Conservation (phyloP, 208 protist genomes). For the Leishmania martiniquensis region DNA sequence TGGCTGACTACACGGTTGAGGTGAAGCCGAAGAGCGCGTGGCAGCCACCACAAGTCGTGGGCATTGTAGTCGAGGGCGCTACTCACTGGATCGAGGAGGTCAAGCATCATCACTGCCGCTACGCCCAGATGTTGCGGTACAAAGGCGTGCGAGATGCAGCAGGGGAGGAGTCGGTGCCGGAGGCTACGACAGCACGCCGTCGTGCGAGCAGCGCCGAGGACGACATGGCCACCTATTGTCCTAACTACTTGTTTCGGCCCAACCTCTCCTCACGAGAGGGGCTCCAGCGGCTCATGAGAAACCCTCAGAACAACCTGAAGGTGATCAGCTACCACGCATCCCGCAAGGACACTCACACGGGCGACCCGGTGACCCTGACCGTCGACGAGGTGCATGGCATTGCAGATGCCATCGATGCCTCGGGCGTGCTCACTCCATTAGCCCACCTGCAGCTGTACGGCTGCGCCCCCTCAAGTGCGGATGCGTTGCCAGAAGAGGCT, state of each 20-base stretch:
- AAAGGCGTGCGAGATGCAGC: constrained; percentile 27
- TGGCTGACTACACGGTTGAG: constrained; percentile 56
- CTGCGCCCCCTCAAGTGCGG: constrained; percentile 12
- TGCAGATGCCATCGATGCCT: constrained; percentile 50
- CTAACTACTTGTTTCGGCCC: constrained; percentile 51
- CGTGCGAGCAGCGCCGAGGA: not conserved
- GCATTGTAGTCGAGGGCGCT: constrained; percentile 47
- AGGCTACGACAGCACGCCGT: no score
- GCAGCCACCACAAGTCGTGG: constrained; percentile 55
- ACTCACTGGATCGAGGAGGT: constrained; percentile 44
- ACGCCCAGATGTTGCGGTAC: constrained; percentile 55
- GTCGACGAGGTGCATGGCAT: constrained; percentile 32
- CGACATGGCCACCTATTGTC: constrained; percentile 51
- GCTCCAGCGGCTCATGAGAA: constrained; percentile 34
- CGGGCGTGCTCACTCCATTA: constrained; percentile 39
- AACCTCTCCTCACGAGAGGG: constrained; percentile 34
- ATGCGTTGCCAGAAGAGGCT: constrained; percentile 6
- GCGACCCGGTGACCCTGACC: constrained; percentile 15
- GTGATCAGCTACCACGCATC: constrained; percentile 30
- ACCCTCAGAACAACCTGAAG: constrained; percentile 53
- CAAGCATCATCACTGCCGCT: constrained; percentile 67
- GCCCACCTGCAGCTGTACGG: constrained; percentile 60
- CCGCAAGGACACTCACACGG: constrained; percentile 7
- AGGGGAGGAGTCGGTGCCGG: not conserved
- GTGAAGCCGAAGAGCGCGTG: constrained; percentile 81